Base-by-base conservation (phyloP, 2,329 filamentous ascomycete genomes). In the Clonostachys byssicola region DNA sequence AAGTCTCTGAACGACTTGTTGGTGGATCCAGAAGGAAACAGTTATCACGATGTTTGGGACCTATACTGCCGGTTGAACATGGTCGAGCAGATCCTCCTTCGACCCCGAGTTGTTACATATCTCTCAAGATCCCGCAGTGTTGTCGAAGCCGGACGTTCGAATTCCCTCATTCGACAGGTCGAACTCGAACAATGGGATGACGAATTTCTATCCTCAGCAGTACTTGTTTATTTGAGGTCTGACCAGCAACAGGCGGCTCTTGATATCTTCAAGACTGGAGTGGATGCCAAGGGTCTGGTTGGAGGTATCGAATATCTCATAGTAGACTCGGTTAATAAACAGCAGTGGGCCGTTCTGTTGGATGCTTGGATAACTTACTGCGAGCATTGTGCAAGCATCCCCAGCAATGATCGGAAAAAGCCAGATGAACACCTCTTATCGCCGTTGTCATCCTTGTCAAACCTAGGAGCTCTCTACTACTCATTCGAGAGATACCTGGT, bases 231-330 rank as follows among this genome's bases (percentile, higher is more conserved):
- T 33, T 52, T 79, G 40, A 64, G 62, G 17, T 59, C 72, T 6
- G 63, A 68, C 13, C 65, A 75, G 33, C 46, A 59, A 5, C 14
- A 56, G 4, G 55, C 58, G 12, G 77, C 77, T 1, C 51, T 75
- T 14, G 53, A 61, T 3, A 54, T 69, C 17, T 75, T 75, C 52
- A 62, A 59, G 38, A 55, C 50, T 4, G 72, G 70, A 5, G 50
- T 78, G 10, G 50, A 63, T 6, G 49, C 52, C 16, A 55, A 54
- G 12, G 56, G 60, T 6, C 55, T 71, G 23, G 57, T 61, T 1
- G 60, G 66, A 7, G 73, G 71, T 3, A 54, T 80, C 7, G 73
- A 77, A 41, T 57, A 68, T 16, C 51, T 80, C 6, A 52, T 77
- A 16, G 61, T 70, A 8, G 60, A 69, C 42, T 65, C 66, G 3